These are phyloP conservation scores for Jacaranda mimosifolia DNA, from an alignment of 257 asterid species.

Conservation along the genomic window DNA sequence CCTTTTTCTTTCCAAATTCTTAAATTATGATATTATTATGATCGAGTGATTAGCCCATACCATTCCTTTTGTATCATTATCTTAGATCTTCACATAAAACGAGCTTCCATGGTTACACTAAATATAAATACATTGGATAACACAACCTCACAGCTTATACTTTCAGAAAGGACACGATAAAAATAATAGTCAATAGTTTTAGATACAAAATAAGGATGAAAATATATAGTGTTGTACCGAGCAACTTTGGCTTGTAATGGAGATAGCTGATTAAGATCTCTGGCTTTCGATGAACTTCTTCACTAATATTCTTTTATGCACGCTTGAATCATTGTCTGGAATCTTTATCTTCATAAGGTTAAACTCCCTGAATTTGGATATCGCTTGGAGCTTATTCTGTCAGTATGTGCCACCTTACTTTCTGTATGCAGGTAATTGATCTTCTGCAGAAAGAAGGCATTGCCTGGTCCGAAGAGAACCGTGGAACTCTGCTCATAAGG, in stretches of 20 bases:
- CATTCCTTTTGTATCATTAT: background rate
- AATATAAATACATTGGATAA: background rate
- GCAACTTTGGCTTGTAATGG: too few species aligned
- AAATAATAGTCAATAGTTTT: too few species aligned
- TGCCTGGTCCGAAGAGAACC: constrained; percentile 78
- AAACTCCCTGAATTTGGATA: background rate
- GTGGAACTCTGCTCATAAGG: constrained; percentile 77
- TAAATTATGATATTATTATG: background rate
- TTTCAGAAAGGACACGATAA: background rate
- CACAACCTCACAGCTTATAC: background rate
- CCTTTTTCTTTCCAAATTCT: background rate
- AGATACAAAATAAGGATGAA: too few species aligned
- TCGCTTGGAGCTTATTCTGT: background rate
- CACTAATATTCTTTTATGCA: too few species aligned
- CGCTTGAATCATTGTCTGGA: too few species aligned
- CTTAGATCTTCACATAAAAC: background rate
- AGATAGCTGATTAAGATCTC: too few species aligned
- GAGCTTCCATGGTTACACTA: background rate
- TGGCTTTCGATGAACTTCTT: too few species aligned
- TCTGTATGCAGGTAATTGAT: constrained; percentile 60
- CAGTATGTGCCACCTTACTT: constrained; percentile 6
- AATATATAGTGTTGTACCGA: too few species aligned
- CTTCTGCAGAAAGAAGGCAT: constrained; percentile 79
- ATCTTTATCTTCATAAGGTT: too few species aligned
- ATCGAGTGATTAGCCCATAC: background rate